A percentile compares a stretch with the other conserved stretches of the same genome.
Evolutionary conservation across 2,329 filamentous ascomycete species (phyloP).

Genomic region (Talaromyces pinophilus): DNA sequence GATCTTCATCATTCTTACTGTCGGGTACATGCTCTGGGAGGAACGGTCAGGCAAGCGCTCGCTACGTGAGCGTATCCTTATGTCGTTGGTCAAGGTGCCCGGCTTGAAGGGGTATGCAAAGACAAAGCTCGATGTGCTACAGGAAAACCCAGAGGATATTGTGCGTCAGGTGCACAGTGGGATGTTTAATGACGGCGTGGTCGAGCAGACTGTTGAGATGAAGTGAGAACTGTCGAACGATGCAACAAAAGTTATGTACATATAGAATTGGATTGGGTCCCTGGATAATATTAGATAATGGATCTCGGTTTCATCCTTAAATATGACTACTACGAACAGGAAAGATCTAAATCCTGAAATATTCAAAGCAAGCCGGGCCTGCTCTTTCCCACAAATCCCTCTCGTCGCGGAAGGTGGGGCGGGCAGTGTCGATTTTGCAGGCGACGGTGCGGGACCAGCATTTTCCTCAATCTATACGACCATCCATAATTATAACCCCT

Average conservation of each 20-base stretch:
- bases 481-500: background rate
- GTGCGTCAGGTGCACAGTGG: constrained; percentile 23
- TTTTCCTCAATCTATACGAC: background rate
- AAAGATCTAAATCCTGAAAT: background rate
- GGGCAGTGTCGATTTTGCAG: background rate
- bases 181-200: constrained; percentile 12
- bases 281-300: background rate
- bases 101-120: constrained; percentile 27
- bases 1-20: constrained; percentile 68
- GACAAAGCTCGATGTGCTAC: constrained; percentile 24
- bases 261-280: background rate
- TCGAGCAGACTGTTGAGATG: constrained; percentile 18
- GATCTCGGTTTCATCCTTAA: no score
- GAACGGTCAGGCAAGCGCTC: constrained; percentile 27
- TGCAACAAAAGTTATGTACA: constrained; percentile 1
- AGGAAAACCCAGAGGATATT: constrained; percentile 25
- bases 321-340: no score
- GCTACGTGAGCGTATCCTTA: constrained; percentile 26
- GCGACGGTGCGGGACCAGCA: background rate
- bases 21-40: constrained; percentile 55
- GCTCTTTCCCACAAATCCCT: background rate
- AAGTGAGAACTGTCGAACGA: background rate
- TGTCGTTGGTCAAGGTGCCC: constrained; percentile 28
- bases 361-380: background rate
- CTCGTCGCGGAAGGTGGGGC: constrained; percentile 6